Percentiles rank a stretch among this genome's conserved stretches.
These are phyloP conservation scores for Phragmites australis DNA, from an alignment of 176 grass and related monocot genomes.

Conservation along the genomic window DNA sequence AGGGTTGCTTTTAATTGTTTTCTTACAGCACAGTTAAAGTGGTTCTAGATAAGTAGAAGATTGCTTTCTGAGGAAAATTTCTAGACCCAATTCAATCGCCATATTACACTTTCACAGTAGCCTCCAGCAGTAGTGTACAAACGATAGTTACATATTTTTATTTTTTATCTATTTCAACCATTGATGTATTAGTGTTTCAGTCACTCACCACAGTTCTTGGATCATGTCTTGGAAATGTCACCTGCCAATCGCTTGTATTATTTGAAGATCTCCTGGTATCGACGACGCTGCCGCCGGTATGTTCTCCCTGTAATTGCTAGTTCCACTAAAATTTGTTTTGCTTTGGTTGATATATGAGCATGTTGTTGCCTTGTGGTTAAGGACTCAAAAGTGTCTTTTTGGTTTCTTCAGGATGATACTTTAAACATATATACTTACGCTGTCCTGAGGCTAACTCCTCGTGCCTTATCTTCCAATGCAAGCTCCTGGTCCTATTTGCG, in stretches of 20 bases:
- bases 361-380: slow-evolving; percentile 27
- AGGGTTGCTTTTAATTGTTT: slow-evolving; percentile 13
- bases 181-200: slow-evolving; percentile 69
- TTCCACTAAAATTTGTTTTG: slow-evolving; percentile 32
- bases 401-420: slow-evolving; percentile 76
- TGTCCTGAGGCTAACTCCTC: slow-evolving; percentile 82
- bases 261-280: slow-evolving; percentile 96
- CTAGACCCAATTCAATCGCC: neutral
- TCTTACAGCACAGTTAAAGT: neutral
- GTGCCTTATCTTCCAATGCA: slow-evolving; percentile 71
- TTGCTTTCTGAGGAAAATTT: neutral
- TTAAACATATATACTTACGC: slow-evolving; percentile 78
- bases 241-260: slow-evolving; percentile 77
- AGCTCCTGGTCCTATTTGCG: slow-evolving; percentile 94
- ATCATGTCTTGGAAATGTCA: slow-evolving; percentile 57
- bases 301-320: slow-evolving; percentile 17
- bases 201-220: slow-evolving; percentile 80
- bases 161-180: slow-evolving; percentile 45
- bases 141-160: slow-evolving; percentile 22
- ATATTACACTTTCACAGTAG: neutral
- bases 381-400: neutral
- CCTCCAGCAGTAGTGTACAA: neutral
- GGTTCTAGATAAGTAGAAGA: neutral
- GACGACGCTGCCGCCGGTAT: slow-evolving; percentile 79
- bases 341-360: slow-evolving; percentile 13